Conservation (phyloP, 192 early-diverging fungal genomes). For the Dissophora ornata region DNA sequence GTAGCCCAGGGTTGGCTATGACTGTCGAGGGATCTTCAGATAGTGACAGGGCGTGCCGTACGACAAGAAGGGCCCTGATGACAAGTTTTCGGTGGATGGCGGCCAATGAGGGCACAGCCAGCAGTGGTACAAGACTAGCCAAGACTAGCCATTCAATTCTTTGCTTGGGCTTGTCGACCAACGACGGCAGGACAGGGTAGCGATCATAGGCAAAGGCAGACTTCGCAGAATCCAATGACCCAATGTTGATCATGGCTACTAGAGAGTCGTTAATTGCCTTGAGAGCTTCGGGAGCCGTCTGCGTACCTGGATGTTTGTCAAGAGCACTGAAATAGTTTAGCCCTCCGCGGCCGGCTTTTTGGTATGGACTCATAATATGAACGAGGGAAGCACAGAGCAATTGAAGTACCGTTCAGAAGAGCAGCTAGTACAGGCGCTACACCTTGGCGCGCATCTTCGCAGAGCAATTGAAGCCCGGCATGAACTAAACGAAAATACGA, state of each 20-base stretch:
- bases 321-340: not conserved
- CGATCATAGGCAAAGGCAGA: slow-evolving; percentile 15
- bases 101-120: slow-evolving; percentile 19
- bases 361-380: too few species aligned
- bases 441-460: slow-evolving; percentile 21
- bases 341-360: too few species aligned
- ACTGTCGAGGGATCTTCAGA: slow-evolving; percentile 13
- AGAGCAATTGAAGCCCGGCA: slow-evolving; percentile 10
- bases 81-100: slow-evolving; percentile 19
- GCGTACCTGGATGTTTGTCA: slow-evolving; percentile 10
- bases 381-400: too few species aligned
- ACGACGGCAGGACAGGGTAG: not conserved
- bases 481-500: slow-evolving; percentile 4
- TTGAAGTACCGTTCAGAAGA: slow-evolving; percentile 23
- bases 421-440: slow-evolving; percentile 9
- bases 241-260: slow-evolving; percentile 28
- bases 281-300: slow-evolving; percentile 2
- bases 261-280: slow-evolving; percentile 9
- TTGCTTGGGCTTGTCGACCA: slow-evolving; percentile 27
- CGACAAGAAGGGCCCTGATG: slow-evolving; percentile 1
- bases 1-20: not conserved
- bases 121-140: slow-evolving; percentile 10
- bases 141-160: slow-evolving; percentile 36
- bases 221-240: not conserved
- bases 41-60: slow-evolving; percentile 3